phyloP scores from a whole-genome alignment of 2,329 filamentous ascomycete genomes.

The Fusarium veterinarium region DNA sequence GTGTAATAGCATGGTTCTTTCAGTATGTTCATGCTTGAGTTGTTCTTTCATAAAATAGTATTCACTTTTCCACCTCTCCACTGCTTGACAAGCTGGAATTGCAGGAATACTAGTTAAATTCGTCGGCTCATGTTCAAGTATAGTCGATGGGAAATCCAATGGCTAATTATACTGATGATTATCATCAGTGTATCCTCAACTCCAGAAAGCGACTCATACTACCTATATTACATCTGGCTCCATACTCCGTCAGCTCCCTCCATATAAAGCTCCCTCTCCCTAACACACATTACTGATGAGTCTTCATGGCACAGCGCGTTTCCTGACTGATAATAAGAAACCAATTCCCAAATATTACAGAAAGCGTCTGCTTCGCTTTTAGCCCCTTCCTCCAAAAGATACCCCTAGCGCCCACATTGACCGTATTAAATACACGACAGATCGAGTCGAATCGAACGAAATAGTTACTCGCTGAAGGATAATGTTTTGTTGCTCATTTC shows the following conservation, averaged over 20 bases:
- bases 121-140: not conserved
- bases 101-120: not conserved
- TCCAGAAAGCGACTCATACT: constrained; percentile 6
- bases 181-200: not conserved
- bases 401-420: constrained; percentile 35
- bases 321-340: constrained; percentile 39
- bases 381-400: constrained; percentile 27
- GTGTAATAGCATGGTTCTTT: not conserved
- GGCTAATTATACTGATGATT: not conserved
- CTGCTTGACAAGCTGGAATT: not conserved
- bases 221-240: constrained; percentile 22
- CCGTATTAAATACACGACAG: constrained; percentile 28
- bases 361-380: constrained; percentile 40
- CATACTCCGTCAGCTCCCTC: constrained; percentile 28
- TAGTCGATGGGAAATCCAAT: not conserved
- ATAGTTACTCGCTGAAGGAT: constrained; percentile 2
- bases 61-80: not conserved
- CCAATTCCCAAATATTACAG: constrained; percentile 48
- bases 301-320: not conserved
- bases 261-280: constrained; percentile 23
- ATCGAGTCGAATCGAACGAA: constrained; percentile 11
- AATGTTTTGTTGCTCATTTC: not conserved
- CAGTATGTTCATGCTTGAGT: not conserved
- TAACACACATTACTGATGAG: constrained; percentile 14
- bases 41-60: not conserved